A percentile compares a stretch with the other conserved stretches of the same genome.
These are phyloP conservation scores for Chloranthus sessilifolius DNA, from an alignment of 164 flowering plant genomes.

Conservation along the genomic window DNA sequence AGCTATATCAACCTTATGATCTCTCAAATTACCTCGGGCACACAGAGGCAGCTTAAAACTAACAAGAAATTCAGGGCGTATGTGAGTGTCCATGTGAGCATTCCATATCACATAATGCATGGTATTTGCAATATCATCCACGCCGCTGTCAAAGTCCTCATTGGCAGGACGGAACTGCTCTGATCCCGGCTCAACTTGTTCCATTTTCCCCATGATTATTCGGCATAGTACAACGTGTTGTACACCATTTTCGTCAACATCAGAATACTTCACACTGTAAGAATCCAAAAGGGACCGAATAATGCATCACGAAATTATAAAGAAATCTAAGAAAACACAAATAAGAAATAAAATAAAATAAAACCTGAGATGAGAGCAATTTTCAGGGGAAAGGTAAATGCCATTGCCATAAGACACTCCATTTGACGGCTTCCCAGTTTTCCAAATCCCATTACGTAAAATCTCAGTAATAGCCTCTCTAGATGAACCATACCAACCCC, in stretches of 20 bases:
- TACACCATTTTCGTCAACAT: slow-evolving; percentile 35
- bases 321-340: background rate
- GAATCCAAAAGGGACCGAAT: background rate
- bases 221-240: slow-evolving; percentile 48
- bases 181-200: slow-evolving; percentile 40
- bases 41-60: slow-evolving; percentile 36
- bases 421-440: background rate
- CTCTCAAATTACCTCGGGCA: slow-evolving; percentile 22
- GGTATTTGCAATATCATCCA: slow-evolving; percentile 34
- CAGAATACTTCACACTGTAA: slow-evolving; percentile 26
- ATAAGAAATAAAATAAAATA: background rate
- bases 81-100: slow-evolving; percentile 44
- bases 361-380: slow-evolving; percentile 19
- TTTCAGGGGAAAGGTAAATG: slow-evolving; percentile 14
- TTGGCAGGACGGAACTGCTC: slow-evolving; percentile 40
- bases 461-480: slow-evolving; percentile 11
- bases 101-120: slow-evolving; percentile 48
- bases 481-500: slow-evolving; percentile 23
- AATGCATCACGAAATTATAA: background rate
- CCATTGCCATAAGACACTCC: slow-evolving; percentile 17
- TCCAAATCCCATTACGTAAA: slow-evolving; percentile 19
- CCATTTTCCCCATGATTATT: slow-evolving; percentile 46
- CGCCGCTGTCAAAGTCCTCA: slow-evolving; percentile 47
- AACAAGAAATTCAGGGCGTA: slow-evolving; percentile 45
- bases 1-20: background rate